phyloP scores from a whole-genome alignment of 768 basidiomycete genomes.

The Agrocybe chaxingu region DNA sequence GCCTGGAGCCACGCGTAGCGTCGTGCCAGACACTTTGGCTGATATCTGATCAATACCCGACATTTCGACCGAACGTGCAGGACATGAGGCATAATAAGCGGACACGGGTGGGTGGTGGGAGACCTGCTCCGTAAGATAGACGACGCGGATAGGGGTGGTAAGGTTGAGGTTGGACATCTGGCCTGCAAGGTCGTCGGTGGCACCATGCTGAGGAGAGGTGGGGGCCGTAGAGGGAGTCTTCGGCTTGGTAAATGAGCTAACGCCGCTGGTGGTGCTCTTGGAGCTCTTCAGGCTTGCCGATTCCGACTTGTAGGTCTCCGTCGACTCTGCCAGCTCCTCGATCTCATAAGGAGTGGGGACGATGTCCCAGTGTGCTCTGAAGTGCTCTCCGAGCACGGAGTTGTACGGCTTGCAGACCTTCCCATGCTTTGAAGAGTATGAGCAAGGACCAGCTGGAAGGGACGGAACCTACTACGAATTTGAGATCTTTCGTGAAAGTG shows the following conservation, averaged over 20 bases:
- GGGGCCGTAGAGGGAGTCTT: conserved; percentile 54
- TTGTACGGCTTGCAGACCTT: conserved; percentile 95
- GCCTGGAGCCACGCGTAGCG: conserved; percentile 80
- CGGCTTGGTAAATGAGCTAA: conserved; percentile 53
- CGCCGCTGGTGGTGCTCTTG: conserved; percentile 56
- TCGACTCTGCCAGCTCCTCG: conserved; percentile 30
- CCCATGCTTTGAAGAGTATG: conserved; percentile 54
- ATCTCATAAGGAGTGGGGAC: conserved; percentile 53
- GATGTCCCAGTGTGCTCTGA: conserved; percentile 85
- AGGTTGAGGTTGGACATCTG: conserved; percentile 64
- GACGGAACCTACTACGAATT: conserved; percentile 67
- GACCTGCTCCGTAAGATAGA: conserved; percentile 89
- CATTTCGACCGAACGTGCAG: conserved; percentile 67
- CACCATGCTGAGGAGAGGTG: conserved; percentile 45
- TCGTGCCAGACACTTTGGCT: conserved; percentile 87
- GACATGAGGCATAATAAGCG: conserved; percentile 76
- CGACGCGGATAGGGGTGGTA: conserved; percentile 51
- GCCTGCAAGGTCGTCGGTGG: conserved; percentile 44
- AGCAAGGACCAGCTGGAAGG: conserved; percentile 4
- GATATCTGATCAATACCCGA: conserved; percentile 89
- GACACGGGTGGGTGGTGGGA: conserved; percentile 98
- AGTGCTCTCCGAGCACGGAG: conserved; percentile 85
- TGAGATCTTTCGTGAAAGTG: conserved; percentile 90
- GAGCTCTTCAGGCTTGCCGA: conserved; percentile 57
- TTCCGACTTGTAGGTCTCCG: conserved; percentile 34